phyloP scores from a whole-genome alignment of 2,329 filamentous ascomycete genomes.

The Aphanoascus verrucosus region DNA sequence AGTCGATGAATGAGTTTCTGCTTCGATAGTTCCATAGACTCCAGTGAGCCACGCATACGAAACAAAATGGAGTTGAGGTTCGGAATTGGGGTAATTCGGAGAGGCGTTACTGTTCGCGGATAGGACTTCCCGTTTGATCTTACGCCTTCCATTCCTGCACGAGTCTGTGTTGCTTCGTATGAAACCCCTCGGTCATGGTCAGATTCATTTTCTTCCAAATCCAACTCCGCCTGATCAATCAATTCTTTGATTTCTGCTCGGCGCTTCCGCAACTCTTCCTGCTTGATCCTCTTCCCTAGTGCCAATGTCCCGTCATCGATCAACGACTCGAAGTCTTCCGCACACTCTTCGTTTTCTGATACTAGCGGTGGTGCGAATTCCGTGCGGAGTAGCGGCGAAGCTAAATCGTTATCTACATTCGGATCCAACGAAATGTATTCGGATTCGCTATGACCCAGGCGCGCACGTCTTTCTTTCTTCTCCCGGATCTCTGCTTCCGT shows the following conservation, averaged over 20 bases:
- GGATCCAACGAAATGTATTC: conserved; percentile 36
- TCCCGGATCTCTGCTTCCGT: conserved; percentile 78
- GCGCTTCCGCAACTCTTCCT: conserved; percentile 53
- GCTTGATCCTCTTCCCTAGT: conserved; percentile 67
- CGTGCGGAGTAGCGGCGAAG: conserved; percentile 45
- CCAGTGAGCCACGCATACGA: conserved; percentile 51
- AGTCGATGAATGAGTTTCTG: conserved; percentile 52
- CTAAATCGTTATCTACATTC: conserved; percentile 35
- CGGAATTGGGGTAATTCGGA: conserved; percentile 68
- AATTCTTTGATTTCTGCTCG: conserved; percentile 71
- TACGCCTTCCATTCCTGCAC: conserved; percentile 71
- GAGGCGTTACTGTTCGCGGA: conserved; percentile 47
- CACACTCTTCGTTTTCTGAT: conserved; percentile 80
- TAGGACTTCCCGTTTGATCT: conserved; percentile 28
- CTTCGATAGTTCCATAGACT: conserved; percentile 53
- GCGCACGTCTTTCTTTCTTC: conserved; percentile 79
- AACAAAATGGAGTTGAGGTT: conserved; percentile 57
- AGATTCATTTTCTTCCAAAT: conserved; percentile 53
- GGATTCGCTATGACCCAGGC: conserved; percentile 61
- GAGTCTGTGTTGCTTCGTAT: conserved; percentile 78
- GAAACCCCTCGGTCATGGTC: conserved; percentile 58
- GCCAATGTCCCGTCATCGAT: conserved; percentile 74
- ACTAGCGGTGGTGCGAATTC: conserved; percentile 64
- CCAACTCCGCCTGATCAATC: conserved; percentile 67
- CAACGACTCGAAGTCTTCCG: conserved; percentile 86